These are phyloP conservation scores for Penicillium egyptiacum DNA, from an alignment of 495 filamentous ascomycete species.

Conservation along the genomic window DNA sequence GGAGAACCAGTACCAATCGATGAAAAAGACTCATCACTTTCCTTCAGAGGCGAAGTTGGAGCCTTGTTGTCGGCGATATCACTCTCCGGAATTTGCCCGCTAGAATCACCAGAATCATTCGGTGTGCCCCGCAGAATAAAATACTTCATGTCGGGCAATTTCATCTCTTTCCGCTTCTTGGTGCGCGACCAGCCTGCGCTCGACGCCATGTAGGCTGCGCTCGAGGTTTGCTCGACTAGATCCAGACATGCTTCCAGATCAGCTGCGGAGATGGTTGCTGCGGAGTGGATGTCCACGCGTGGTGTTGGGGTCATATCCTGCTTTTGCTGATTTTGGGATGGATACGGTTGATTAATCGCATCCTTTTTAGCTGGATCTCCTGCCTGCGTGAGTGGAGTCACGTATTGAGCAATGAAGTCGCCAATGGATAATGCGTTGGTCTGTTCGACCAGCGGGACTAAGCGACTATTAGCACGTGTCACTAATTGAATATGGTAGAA, in stretches of 20 bases:
- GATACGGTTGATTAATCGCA: neutral
- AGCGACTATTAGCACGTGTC: slow-evolving; percentile 7
- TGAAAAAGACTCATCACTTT: neutral
- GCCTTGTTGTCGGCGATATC: neutral
- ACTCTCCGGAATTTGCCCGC: neutral
- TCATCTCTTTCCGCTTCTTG: slow-evolving; percentile 76
- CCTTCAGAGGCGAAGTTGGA: neutral
- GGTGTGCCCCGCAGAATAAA: slow-evolving; percentile 50
- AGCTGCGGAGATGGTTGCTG: slow-evolving; percentile 43
- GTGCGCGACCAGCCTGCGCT: slow-evolving; percentile 65
- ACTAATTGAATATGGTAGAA: neutral
- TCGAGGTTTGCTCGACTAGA: slow-evolving; percentile 70
- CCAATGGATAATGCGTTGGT: slow-evolving; percentile 39
- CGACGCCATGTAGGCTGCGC: slow-evolving; percentile 63
- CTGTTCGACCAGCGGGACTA: slow-evolving; percentile 43
- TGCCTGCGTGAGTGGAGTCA: slow-evolving; percentile 17
- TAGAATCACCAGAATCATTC: neutral
- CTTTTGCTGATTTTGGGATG: neutral
- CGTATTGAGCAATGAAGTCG: slow-evolving; percentile 37
- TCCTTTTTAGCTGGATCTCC: neutral
- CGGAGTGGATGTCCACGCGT: slow-evolving; percentile 41
- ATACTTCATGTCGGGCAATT: slow-evolving; percentile 66
- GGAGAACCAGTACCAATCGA: neutral
- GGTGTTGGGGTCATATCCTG: neutral
- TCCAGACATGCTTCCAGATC: slow-evolving; percentile 68